phyloP scores from a whole-genome alignment of 2,329 filamentous ascomycete genomes.

The Akanthomyces muscarius region DNA sequence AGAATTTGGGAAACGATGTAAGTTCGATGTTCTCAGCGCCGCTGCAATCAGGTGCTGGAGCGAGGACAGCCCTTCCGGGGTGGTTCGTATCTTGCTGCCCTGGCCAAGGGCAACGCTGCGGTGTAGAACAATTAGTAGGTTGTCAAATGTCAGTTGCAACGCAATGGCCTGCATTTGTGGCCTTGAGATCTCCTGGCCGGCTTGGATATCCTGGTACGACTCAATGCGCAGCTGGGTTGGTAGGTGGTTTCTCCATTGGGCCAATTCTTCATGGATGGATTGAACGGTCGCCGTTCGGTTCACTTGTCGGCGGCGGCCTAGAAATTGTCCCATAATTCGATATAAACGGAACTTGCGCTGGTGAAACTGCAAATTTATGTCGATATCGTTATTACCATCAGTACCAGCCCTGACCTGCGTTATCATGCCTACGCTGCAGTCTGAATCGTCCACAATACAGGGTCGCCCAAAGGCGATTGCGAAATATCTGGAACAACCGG shows the following conservation, averaged over 20 bases:
- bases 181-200: background rate
- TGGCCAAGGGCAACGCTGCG: constrained; percentile 4
- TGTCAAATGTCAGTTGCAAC: constrained; percentile 16
- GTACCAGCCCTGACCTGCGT: background rate
- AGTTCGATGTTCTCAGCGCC: constrained; percentile 2
- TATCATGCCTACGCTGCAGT: constrained; percentile 15
- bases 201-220: background rate
- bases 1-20: constrained; percentile 8
- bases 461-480: constrained; percentile 16
- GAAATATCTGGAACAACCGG: background rate
- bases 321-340: constrained; percentile 15
- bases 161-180: constrained; percentile 14
- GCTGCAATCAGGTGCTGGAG: constrained; percentile 6
- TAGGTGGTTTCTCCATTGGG: constrained; percentile 7
- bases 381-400: background rate
- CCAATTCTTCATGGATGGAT: constrained; percentile 5
- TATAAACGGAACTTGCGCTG: constrained; percentile 13
- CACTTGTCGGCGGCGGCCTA: constrained; percentile 7
- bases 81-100: constrained; percentile 6
- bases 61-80: background rate
- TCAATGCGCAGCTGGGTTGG: constrained; percentile 8
- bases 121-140: constrained; percentile 15
- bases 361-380: constrained; percentile 6
- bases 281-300: background rate
- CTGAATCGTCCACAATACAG: constrained; percentile 15